Conservation (phyloP, 768 basidiomycete genomes). For the Zangia roseola region DNA sequence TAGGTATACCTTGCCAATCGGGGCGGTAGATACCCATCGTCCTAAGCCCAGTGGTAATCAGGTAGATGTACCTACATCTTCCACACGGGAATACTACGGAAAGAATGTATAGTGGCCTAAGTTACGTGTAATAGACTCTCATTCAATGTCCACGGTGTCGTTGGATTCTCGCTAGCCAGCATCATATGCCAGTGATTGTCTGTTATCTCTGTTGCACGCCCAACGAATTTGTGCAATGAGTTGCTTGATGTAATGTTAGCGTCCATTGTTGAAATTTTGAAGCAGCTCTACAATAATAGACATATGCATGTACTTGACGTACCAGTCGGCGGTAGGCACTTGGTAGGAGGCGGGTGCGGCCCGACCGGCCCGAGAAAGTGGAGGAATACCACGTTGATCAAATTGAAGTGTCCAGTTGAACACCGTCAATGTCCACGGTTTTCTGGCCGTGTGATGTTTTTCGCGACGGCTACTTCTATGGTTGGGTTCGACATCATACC, state of each 20-base stretch:
- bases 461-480: conserved; percentile 53
- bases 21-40: conserved; percentile 92
- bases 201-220: too few relatives aligned
- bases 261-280: too few relatives aligned
- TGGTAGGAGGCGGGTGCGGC: too few relatives aligned
- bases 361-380: conserved; percentile 11
- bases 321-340: too few relatives aligned
- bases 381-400: too few relatives aligned
- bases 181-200: too few relatives aligned
- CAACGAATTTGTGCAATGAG: too few relatives aligned
- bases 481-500: conserved; percentile 47
- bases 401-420: too few relatives aligned
- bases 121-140: background rate
- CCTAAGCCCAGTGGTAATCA: conserved; percentile 42
- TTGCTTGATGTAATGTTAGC: too few relatives aligned
- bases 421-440: conserved; percentile 35
- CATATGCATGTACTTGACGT: background rate
- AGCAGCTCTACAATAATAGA: too few relatives aligned
- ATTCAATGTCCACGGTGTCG: background rate
- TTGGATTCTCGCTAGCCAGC: background rate
- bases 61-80: conserved; percentile 17
- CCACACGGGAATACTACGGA: conserved; percentile 39
- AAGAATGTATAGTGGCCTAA: conserved; percentile 14
- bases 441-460: conserved; percentile 60
- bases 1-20: conserved; percentile 87